phyloP scores from a whole-genome alignment of 768 basidiomycete species.

The Gymnopilus dilepis region DNA sequence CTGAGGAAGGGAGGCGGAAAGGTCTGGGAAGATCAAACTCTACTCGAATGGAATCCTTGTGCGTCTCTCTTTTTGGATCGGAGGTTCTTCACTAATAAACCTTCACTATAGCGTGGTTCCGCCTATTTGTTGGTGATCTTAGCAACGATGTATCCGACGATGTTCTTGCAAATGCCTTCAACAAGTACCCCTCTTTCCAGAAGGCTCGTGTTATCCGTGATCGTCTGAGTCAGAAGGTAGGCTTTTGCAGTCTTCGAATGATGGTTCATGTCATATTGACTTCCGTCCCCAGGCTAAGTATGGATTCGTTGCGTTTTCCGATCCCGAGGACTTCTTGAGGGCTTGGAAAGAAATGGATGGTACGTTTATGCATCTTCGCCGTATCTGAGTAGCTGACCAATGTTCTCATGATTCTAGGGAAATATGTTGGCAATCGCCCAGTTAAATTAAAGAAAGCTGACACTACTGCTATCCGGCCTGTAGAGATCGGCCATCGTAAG shows the following conservation, averaged over 20 bases:
- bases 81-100: slow-evolving; percentile 15
- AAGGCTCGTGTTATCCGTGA: slow-evolving; percentile 97
- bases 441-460: slow-evolving; percentile 96
- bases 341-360: slow-evolving; percentile 99
- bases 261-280: slow-evolving; percentile 1
- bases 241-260: background rate
- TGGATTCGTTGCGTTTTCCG: slow-evolving; percentile 97
- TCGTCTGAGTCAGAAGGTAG: slow-evolving; percentile 89
- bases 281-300: slow-evolving; percentile 87
- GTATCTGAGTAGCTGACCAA: slow-evolving; percentile 10
- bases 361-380: slow-evolving; percentile 39
- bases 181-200: slow-evolving; percentile 90
- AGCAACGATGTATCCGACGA: slow-evolving; percentile 99
- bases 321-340: slow-evolving; percentile 96
- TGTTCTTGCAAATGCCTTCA: slow-evolving; percentile 90
- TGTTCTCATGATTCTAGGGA: slow-evolving; percentile 51
- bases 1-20: slow-evolving; percentile 95
- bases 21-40: slow-evolving; percentile 97
- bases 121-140: slow-evolving; percentile 95
- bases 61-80: slow-evolving; percentile 37
- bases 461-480: slow-evolving; percentile 81
- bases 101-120: slow-evolving; percentile 81
- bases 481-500: slow-evolving; percentile 93
- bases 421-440: slow-evolving; percentile 99
- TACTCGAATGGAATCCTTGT: slow-evolving; percentile 98